Base-by-base conservation (phyloP, 164 flowering plant genomes). In the Tetrastigma voinierianum region DNA sequence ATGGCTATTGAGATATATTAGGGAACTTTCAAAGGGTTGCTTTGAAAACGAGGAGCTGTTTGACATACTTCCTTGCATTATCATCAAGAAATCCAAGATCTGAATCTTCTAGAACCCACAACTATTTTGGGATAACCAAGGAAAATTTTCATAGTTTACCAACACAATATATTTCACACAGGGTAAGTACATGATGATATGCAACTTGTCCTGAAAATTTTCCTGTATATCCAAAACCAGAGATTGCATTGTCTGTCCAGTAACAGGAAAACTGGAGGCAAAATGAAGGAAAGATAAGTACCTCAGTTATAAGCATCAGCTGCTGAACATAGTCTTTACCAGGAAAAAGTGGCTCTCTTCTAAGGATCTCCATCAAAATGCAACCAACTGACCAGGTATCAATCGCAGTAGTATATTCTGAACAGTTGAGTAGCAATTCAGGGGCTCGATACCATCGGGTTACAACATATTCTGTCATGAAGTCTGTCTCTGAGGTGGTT, bases 321-420 rank as follows among this genome's bases (percentile, higher is more conserved):
- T 92, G 98, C 64, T 90, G 90, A 70, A 84, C 90, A 73, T 90
- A 90, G 72, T 92, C 95, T 90, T 81, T 90, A 43, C 98, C 98
- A 13, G 94, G 96, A 66, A 92, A 92, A n/a, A 92, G 77, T 14
- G 98, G 88, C 61, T 90, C 86, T 70, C 98, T 75, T 62, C 72
- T 80, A 19, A 90, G 54, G 10, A 92, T 82, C 68, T 92, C 98
- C 90, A 87, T 80, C 66, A 90, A 67, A 69, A 92, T 92, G 81
- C 98, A 92, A 68, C 96, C 98, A 59, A 92, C 98, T 17, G 98
- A 90, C 98, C 98, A 92, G 25, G 90, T 82, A 72, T n/a, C 98
- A 57, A n/a, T n/a, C n/a, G n/a, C 94, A 20, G 88, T 80, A 74
- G 96, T 88, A 68, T 92, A 92, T 57, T 88, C 96, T 23, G 96